Base-by-base conservation (phyloP, 768 basidiomycete species). In the Tylopilus intermedius region DNA sequence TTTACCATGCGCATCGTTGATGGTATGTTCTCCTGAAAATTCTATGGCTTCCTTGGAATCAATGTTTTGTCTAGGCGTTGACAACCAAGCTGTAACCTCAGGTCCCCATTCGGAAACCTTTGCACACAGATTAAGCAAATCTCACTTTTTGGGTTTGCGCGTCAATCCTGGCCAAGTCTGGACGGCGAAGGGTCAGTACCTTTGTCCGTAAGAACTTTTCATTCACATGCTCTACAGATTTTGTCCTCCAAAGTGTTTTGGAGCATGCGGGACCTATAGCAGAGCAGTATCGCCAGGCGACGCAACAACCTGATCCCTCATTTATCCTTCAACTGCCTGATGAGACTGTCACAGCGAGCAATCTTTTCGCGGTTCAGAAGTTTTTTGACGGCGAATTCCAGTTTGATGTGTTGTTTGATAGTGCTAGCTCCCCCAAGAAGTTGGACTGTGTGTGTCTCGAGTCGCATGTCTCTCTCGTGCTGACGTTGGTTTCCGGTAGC, bases 331-430 rank as follows among this genome's bases (percentile, higher is more conserved):
- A 84, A 38, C 72, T 96, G 3, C 78, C 89, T 2, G 85, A 96
- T 60, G 86, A 90, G 45, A 73, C 82, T 8, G 77, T 83, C 50
- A 76, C 78, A 11, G 79, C 77, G 39, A 87, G 87, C 67, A 95
- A 93, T 63, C 75, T 96, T 26, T 93, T 78, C 63, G 93, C 88
- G 10, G 78, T 94, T 44, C 94, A 98, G 68, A 94, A 93, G 65
- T 75, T 75, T 5, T 92, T 88, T 55, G 85, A 90, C 10, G 92
- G 90, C 1, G 74, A 79, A 27, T 97, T 95, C 72, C 81, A 88
- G 53, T 93, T 94, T 64, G 95, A 98, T 61, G 78, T 97, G 14
- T 83, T 86, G 67, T 96, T 84, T 63, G 91, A 96, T 60, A 86
- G 87, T 51, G 81, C 69, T 27, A 90, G 85, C 60, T 74, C 78